A percentile compares a stretch with the other conserved stretches of the same genome.
Evolutionary conservation across 2,329 filamentous ascomycete genomes (phyloP).

Genomic region (Ilyonectria destructans): DNA sequence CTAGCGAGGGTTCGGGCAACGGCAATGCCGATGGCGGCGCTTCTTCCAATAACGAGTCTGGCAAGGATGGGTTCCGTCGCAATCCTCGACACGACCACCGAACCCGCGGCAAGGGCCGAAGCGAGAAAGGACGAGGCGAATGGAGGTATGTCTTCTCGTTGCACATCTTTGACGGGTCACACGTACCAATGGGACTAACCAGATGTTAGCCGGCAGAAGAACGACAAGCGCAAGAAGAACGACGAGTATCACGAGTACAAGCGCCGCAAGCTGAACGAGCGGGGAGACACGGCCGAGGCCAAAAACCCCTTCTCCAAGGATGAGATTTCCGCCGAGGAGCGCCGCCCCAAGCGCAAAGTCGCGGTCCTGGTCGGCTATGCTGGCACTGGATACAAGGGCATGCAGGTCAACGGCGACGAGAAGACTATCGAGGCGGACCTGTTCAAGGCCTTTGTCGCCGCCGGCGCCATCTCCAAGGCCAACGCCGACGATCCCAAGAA

Average conservation of each 20-base stretch:
- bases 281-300: constrained; percentile 53
- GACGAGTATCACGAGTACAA: constrained; percentile 61
- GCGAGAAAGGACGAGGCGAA: constrained; percentile 52
- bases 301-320: constrained; percentile 76
- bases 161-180: constrained; percentile 20
- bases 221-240: constrained; percentile 59
- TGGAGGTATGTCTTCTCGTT: constrained; percentile 46
- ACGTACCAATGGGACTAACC: constrained; percentile 54
- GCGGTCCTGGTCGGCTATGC: constrained; percentile 97
- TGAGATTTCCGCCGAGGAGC: constrained; percentile 89
- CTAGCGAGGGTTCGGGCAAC: constrained; percentile 37
- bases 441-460: constrained; percentile 91
- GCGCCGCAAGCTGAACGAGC: constrained; percentile 59
- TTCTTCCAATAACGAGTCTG: constrained; percentile 38
- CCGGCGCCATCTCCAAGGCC: constrained; percentile 94
- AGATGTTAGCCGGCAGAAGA: constrained; percentile 55
- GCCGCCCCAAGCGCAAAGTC: constrained; percentile 95
- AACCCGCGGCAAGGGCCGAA: constrained; percentile 49
- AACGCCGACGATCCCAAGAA: constrained; percentile 98
- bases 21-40: constrained; percentile 35
- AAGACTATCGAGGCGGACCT: constrained; percentile 97
- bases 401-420: constrained; percentile 88
- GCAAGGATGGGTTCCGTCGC: constrained; percentile 46
- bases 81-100: constrained; percentile 51
- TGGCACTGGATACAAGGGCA: constrained; percentile 96